Conservation (phyloP, 1,139 yeast genomes). For the Pichia sp. region DNA sequence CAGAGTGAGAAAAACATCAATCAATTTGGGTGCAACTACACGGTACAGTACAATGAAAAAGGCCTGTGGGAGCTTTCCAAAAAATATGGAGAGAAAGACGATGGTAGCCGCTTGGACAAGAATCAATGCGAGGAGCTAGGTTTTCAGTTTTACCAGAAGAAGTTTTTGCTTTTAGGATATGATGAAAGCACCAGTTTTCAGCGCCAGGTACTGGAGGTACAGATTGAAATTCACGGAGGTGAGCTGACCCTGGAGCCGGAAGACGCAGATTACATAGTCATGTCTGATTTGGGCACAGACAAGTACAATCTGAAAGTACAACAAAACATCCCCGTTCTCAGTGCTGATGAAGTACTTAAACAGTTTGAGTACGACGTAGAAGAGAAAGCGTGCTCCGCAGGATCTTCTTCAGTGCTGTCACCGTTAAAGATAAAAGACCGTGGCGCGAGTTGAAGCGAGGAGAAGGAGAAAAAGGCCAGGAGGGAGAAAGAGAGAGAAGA, state of each 20-base stretch:
- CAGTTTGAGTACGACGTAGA: background rate
- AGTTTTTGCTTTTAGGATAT: constrained; percentile 13
- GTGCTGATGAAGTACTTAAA: background rate
- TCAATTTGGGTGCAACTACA: constrained; percentile 52
- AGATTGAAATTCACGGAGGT: constrained; percentile 39
- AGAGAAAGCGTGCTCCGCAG: too few species aligned
- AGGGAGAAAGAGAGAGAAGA: background rate
- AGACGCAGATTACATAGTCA: constrained; percentile 32
- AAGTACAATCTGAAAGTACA: background rate
- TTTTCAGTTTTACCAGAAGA: background rate
- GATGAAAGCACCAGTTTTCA: constrained; percentile 15
- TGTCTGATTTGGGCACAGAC: background rate
- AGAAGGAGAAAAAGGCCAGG: background rate
- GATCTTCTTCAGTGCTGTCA: too few species aligned
- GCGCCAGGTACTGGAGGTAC: constrained; percentile 14
- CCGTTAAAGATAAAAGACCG: background rate
- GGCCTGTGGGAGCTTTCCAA: constrained; percentile 33
- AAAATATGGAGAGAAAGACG: constrained; percentile 16
- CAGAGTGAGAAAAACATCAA: constrained; percentile 38
- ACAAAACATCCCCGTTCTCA: background rate
- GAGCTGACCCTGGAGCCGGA: constrained; percentile 19
- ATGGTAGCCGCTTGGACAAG: background rate
- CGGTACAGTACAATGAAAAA: constrained; percentile 31
- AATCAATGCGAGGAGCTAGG: background rate
- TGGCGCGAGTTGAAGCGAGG: background rate